Evolutionary conservation across 2,329 filamentous ascomycete genomes (phyloP).

Genomic region (Calonectria ilicicola): DNA sequence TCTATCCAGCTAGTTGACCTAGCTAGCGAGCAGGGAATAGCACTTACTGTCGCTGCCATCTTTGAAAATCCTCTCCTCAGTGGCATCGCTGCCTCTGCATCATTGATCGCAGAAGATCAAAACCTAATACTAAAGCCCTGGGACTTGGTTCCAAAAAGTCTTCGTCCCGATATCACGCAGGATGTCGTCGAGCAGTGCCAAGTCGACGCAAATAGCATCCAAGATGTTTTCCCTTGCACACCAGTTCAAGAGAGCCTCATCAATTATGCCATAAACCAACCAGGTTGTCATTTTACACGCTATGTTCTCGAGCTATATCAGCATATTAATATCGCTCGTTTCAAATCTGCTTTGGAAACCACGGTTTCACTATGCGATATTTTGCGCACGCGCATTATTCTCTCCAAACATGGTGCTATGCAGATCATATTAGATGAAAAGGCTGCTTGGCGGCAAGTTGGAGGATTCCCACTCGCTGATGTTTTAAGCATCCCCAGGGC

Average conservation of each 20-base stretch:
- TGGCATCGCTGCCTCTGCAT: background rate
- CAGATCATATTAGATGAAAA: slow-evolving; percentile 1
- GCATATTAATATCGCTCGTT: background rate
- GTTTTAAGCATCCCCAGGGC: background rate
- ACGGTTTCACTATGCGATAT: background rate
- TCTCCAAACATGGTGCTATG: background rate
- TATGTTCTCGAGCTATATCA: background rate
- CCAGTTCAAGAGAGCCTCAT: slow-evolving; percentile 10
- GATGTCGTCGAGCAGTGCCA: background rate
- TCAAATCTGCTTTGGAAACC: background rate
- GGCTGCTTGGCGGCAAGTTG: background rate
- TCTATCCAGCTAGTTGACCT: slow-evolving; percentile 40
- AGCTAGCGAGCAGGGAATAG: background rate
- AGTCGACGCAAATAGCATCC: background rate
- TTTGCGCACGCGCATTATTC: background rate
- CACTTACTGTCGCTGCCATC: slow-evolving; percentile 4
- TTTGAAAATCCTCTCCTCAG: slow-evolving; percentile 2
- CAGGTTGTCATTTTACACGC: background rate
- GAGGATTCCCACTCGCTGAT: background rate
- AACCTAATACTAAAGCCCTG: background rate
- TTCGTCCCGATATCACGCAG: background rate
- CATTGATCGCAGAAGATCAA: background rate
- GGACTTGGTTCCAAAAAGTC: background rate
- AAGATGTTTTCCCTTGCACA: slow-evolving; percentile 6
- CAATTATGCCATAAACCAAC: background rate